Conservation (phyloP, 1,139 yeast species). For the Kodamaea plutei region DNA sequence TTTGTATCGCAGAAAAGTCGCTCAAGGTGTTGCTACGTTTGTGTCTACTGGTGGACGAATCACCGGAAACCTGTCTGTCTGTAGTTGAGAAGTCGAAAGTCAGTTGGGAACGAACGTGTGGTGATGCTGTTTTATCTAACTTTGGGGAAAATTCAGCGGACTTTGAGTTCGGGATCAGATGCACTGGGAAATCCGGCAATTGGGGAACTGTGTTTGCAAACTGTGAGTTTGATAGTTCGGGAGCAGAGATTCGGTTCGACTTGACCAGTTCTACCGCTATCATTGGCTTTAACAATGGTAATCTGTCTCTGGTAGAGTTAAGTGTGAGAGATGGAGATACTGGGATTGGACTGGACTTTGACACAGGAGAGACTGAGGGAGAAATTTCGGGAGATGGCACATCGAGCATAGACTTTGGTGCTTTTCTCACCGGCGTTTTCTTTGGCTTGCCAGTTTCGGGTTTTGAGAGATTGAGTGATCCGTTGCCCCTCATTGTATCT, state of each 20-base stretch:
- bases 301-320: slow-evolving; percentile 2
- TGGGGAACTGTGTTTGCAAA: background rate
- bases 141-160: background rate
- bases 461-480: too few relatives aligned
- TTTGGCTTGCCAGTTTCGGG: too few relatives aligned
- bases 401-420: too few relatives aligned
- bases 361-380: background rate
- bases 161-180: background rate
- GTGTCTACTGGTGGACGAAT: slow-evolving; percentile 13
- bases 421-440: too few relatives aligned
- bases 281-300: slow-evolving; percentile 11
- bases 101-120: slow-evolving; percentile 30
- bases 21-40: slow-evolving; percentile 26
- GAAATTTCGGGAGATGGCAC: too few relatives aligned
- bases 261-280: slow-evolving; percentile 2
- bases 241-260: background rate
- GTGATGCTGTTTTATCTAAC: too few relatives aligned
- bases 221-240: background rate
- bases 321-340: slow-evolving; percentile 11
- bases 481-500: too few relatives aligned
- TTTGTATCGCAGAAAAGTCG: slow-evolving; percentile 16
- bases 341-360: background rate
- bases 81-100: slow-evolving; percentile 19
- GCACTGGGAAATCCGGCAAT: background rate
- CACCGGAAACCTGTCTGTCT: slow-evolving; percentile 4